Evolutionary conservation across 495 filamentous ascomycete genomes (phyloP).

Genomic region (Penicillium salamii): DNA sequence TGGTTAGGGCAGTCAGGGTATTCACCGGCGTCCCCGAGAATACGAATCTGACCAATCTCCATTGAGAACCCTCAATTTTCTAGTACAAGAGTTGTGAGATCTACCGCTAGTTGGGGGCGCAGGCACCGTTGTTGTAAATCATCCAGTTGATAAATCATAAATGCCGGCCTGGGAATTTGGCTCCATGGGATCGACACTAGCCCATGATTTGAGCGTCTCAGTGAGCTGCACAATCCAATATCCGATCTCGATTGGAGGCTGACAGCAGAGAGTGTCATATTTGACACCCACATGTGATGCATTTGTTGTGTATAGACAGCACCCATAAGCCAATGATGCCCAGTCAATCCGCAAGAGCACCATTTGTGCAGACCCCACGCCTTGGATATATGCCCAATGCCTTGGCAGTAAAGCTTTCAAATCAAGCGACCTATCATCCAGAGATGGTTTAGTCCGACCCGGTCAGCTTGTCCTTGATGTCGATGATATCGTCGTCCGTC

Average conservation of each 20-base stretch:
- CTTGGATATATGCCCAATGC: conserved; percentile 5
- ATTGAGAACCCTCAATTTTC: not conserved
- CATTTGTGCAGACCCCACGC: conserved; percentile 11
- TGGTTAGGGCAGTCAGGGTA: not conserved
- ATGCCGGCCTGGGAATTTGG: not conserved
- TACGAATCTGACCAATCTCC: not conserved
- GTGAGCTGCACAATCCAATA: not conserved
- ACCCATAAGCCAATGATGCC: conserved; percentile 1
- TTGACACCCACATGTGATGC: not conserved
- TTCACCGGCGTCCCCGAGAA: not conserved
- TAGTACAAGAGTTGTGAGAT: not conserved
- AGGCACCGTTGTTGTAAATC: conserved; percentile 24
- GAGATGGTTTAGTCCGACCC: conserved; percentile 33
- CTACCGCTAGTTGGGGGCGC: conserved; percentile 6
- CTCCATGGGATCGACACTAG: conserved; percentile 1
- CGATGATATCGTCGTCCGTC: conserved; percentile 69
- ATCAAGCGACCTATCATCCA: not conserved
- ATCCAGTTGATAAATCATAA: conserved; percentile 23
- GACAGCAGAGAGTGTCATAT: conserved; percentile 1
- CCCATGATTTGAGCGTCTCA: not conserved
- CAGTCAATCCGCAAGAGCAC: conserved; percentile 9
- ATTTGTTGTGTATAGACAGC: not conserved
- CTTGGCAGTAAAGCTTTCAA: not conserved
- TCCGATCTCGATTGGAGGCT: not conserved
- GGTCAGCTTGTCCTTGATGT: conserved; percentile 66